Evolutionary conservation across 768 basidiomycete genomes (phyloP), one percentile per base, ranked within the genome.

Genomic region (Lactifluus rugatus): DNA sequence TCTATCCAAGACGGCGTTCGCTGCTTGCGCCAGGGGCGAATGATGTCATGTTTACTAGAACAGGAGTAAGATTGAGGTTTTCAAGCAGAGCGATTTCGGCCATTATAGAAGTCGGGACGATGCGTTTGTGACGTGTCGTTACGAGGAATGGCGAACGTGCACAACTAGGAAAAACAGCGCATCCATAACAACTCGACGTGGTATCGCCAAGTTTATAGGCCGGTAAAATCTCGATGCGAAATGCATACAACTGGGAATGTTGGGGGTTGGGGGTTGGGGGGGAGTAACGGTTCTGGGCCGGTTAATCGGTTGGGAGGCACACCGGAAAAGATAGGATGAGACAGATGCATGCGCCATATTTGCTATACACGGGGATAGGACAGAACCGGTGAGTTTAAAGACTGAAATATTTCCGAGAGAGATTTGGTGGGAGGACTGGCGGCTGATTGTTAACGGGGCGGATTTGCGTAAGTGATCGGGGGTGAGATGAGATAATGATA

Each of bases 251-350:
- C 19, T 1, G 36, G 26, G 36, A 48, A 32, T 48, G n/a, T 47
- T 48, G 50, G 50, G 50, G 44, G 10, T 47, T 48, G 50, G 50
- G 50, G 44, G 10, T 46, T 56, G 21, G 26, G 37, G 28, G 32
- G 19, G 42, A 37, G 21, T 28, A 19, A 16, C 45, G 14, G 36
- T 34, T n/a, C 36, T 23, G 7, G 19, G 14, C 3, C 4, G 25
- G 17, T 48, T 48, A 58, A 58, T 58, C 52, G 57, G 47, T 39
- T 53, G 47, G 41, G 57, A 48, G 23, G 57, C 41, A 41, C 42
- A n/a, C 26, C 39, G 13, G 26, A 45, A 46, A 46, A 45, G 7
- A 51, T n/a, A 44, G n/a, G 41, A 2, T 7, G 3, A 42, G 11
- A 17, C 19, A 50, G 42, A 45, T 36, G 14, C 1, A 41, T 56